Percentiles rank a stretch among this genome's conserved stretches.
These are phyloP conservation scores for Pseudogymnoascus sp. DNA, from an alignment of 2,329 filamentous ascomycete species.

Conservation along the genomic window DNA sequence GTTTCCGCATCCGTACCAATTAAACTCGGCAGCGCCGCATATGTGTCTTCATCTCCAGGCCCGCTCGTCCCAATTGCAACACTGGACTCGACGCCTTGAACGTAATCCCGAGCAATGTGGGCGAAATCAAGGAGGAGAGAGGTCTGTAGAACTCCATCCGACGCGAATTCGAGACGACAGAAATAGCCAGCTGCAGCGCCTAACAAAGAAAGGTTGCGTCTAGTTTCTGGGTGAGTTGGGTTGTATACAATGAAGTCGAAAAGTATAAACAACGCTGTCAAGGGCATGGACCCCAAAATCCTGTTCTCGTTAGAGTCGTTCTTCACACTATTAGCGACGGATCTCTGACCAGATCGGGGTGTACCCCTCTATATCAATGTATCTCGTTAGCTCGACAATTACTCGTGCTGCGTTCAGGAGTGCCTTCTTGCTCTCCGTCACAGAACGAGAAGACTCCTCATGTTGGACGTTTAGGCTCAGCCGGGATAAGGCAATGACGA, in stretches of 20 bases:
- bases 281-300: conserved; percentile 31
- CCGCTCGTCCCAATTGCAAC: too few relatives aligned
- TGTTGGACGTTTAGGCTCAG: conserved; percentile 24
- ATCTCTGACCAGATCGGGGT: conserved; percentile 29
- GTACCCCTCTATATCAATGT: conserved; percentile 30
- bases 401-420: conserved; percentile 28
- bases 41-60: neutral
- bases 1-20: neutral
- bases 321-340: neutral
- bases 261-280: conserved; percentile 34
- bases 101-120: conserved; percentile 36
- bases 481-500: conserved; percentile 28
- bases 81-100: conserved; percentile 17
- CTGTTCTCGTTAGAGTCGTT: conserved; percentile 15
- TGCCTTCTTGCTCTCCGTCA: conserved; percentile 18
- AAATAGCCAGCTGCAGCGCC: conserved; percentile 39
- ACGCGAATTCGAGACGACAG: conserved; percentile 35
- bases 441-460: conserved; percentile 14
- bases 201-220: conserved; percentile 33
- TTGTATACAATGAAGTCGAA: conserved; percentile 37
- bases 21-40: neutral
- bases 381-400: conserved; percentile 29
- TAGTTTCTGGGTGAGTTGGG: conserved; percentile 30
- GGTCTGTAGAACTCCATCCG: conserved; percentile 30
- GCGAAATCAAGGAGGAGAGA: conserved; percentile 35